Percentiles rank a stretch among this genome's conserved stretches.
Conservation (phyloP, 192 early-diverging fungal genomes). For the Coemansia umbellata region DNA sequence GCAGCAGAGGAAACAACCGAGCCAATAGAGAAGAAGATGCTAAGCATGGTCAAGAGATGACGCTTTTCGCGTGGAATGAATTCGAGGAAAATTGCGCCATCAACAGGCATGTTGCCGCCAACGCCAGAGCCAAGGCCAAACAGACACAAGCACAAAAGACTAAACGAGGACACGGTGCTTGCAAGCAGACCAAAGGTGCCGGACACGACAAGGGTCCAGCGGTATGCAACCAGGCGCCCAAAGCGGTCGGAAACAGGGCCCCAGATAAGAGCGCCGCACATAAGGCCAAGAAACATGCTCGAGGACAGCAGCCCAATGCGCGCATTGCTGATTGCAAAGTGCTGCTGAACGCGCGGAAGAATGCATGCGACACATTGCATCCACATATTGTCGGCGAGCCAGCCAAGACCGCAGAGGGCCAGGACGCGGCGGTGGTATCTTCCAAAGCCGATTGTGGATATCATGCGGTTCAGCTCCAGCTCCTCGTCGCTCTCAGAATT, state of each 20-base stretch:
- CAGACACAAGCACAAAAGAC: constrained; percentile 57
- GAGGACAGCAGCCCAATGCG: constrained; percentile 67
- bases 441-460: constrained; percentile 68
- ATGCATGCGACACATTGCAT: constrained; percentile 67
- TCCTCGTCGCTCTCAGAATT: constrained; percentile 30
- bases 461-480: constrained; percentile 58
- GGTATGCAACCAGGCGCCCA: constrained; percentile 74
- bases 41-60: constrained; percentile 77
- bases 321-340: constrained; percentile 63
- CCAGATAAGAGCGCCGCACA: constrained; percentile 82
- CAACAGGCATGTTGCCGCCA: constrained; percentile 60
- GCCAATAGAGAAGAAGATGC: constrained; percentile 80
- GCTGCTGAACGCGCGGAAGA: constrained; percentile 69
- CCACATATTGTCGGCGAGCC: constrained; percentile 85
- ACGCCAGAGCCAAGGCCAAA: constrained; percentile 76
- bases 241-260: constrained; percentile 66
- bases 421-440: constrained; percentile 58
- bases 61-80: constrained; percentile 76
- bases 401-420: constrained; percentile 76
- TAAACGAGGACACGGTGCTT: constrained; percentile 62
- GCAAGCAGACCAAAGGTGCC: constrained; percentile 68
- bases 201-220: constrained; percentile 69
- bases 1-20: constrained; percentile 66
- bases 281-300: constrained; percentile 72
- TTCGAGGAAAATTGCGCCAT: constrained; percentile 79